Conservation (phyloP, 2,329 filamentous ascomycete genomes). For the Colletotrichum nymphaeae region DNA sequence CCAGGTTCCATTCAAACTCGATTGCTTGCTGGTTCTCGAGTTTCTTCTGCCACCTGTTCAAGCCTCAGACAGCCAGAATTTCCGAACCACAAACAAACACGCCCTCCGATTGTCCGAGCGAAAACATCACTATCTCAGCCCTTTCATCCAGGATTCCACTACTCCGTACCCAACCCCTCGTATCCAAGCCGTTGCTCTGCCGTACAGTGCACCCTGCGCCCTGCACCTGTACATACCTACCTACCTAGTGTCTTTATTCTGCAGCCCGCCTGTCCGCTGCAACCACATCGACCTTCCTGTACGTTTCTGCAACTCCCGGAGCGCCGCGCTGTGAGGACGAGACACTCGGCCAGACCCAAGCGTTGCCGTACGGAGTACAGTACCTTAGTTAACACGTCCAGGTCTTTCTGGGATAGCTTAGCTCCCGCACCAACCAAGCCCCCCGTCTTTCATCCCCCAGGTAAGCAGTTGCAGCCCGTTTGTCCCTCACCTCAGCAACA, state of each 20-base stretch:
- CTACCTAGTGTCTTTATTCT: conserved; percentile 12
- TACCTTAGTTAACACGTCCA: not conserved
- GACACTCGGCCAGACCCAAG: conserved; percentile 24
- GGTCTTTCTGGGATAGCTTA: not conserved
- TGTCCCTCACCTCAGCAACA: not conserved
- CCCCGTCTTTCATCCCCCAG: not conserved
- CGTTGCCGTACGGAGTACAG: not conserved
- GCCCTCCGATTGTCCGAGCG: conserved; percentile 17
- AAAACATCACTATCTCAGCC: not conserved
- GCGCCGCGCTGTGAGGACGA: not conserved
- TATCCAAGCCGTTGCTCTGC: conserved; percentile 21
- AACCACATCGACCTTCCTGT: not conserved
- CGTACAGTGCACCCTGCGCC: not conserved
- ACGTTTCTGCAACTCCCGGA: conserved; percentile 5
- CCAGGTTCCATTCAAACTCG: not conserved
- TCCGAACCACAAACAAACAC: not conserved
- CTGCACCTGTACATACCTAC: not conserved
- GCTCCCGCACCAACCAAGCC: not conserved
- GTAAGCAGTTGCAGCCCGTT: conserved; percentile 6
- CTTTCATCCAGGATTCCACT: not conserved
- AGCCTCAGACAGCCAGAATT: not conserved
- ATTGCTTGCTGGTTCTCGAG: not conserved
- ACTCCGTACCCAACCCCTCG: conserved; percentile 2
- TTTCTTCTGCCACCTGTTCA: not conserved
- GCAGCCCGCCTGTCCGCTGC: not conserved